Base-by-base conservation (phyloP, 2,329 filamentous ascomycete species). In the Exophiala sp. region DNA sequence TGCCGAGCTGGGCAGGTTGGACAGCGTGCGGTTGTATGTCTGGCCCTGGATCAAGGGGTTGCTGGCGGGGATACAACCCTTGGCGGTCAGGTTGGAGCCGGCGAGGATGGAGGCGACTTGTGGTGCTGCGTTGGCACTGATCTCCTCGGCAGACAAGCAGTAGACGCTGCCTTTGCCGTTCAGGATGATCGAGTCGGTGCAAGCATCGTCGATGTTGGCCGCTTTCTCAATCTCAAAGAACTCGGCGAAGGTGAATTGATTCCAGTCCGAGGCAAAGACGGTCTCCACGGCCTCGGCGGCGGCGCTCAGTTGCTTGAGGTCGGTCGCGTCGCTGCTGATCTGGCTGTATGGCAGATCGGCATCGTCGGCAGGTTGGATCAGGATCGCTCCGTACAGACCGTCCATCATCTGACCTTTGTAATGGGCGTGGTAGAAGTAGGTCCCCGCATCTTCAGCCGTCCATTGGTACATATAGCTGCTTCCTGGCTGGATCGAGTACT, bases 371-470 rank as follows among this genome's bases (percentile, higher is more conserved):
- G 66, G 55, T 22, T 68, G 68, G n/a, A 88, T 69, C 11, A 88
- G 72, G 43, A 88, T 67, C 0, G 84, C 79, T 0, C 82, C 82
- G 3, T 84, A 76, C 6, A 86, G 70, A 0, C 85, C 85, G 62
- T 88, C 85, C 0, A 82, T 78, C 6, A 84, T 82, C 51, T 85
- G 82, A 2, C 75, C 75, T 29, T 74, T 73, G 49, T 79, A 76
- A 55, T 88, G 85, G 0, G 77, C 81, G 61, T 88, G 85, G 59
- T 87, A 88, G 77, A 77, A 80, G 58, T 80, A 79, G 7, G 75
- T 78, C 11, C 78, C 77, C 68, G 68, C 62, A 74, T 53, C 73
- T 37, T 76, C 68, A 22, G 78, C 68, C 62, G 50, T 53, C 59
- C 57, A 57, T 13, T 77, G 77, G 63, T 88, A 89, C 0, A 75